phyloP scores from a whole-genome alignment of 768 basidiomycete species.

The Auricularia auricula-judae region DNA sequence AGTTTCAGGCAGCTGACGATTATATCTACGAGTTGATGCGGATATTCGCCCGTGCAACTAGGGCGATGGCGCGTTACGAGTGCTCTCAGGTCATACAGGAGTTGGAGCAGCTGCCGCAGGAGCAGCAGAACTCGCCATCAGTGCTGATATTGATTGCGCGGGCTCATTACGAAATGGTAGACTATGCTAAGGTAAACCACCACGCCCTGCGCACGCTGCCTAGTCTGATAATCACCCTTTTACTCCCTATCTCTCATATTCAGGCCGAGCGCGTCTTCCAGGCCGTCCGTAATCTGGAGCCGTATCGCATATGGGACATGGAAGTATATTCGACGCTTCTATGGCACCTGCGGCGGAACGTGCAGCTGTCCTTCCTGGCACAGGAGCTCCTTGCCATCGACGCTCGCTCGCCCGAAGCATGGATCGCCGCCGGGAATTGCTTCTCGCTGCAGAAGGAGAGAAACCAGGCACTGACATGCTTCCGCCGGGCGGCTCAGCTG shows the following conservation, averaged over 20 bases:
- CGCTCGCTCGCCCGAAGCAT: slow-evolving; percentile 75
- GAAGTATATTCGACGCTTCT: slow-evolving; percentile 92
- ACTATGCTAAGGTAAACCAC: slow-evolving; percentile 75
- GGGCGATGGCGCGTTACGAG: slow-evolving; percentile 65
- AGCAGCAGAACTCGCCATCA: slow-evolving; percentile 64
- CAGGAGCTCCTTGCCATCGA: slow-evolving; percentile 83
- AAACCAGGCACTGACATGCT: slow-evolving; percentile 86
- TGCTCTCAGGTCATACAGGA: slow-evolving; percentile 63
- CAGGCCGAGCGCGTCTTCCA: slow-evolving; percentile 89
- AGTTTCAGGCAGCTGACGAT: slow-evolving; percentile 65
- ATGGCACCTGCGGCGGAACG: slow-evolving; percentile 83
- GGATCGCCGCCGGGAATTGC: slow-evolving; percentile 94
- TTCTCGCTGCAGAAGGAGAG: slow-evolving; percentile 94
- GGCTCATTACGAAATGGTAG: slow-evolving; percentile 81
- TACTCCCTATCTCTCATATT: slow-evolving; percentile 2
- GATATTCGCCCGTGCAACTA: slow-evolving; percentile 70
- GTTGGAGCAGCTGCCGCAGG: slow-evolving; percentile 62
- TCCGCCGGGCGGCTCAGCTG: slow-evolving; percentile 80
- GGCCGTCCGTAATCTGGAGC: slow-evolving; percentile 69
- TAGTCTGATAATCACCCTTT: slow-evolving; percentile 12
- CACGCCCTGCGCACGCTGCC: slow-evolving; percentile 3
- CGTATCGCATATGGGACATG: slow-evolving; percentile 87
- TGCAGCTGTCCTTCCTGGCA: slow-evolving; percentile 82
- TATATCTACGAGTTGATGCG: slow-evolving; percentile 75
- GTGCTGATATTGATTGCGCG: slow-evolving; percentile 75